phyloP scores from a whole-genome alignment of 2,329 filamentous ascomycete species.

The Microsporum canis region DNA sequence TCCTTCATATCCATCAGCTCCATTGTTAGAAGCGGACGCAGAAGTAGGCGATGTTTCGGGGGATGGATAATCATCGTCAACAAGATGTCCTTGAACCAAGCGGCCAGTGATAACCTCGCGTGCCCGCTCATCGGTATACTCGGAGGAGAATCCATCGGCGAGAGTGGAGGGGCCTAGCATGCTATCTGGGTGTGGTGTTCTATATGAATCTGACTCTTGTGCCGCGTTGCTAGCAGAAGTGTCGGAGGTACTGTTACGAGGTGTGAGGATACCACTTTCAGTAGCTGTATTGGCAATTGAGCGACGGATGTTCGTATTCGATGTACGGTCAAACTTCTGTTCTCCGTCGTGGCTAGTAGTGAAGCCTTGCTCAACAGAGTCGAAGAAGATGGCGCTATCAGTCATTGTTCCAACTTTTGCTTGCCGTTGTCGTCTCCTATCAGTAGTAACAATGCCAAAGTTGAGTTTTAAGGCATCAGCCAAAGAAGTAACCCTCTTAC shows the following conservation, averaged over 20 bases:
- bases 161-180: background rate
- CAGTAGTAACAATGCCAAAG: conserved; percentile 73
- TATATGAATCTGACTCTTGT: background rate
- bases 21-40: conserved; percentile 46
- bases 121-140: conserved; percentile 69
- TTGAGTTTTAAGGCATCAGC: conserved; percentile 94
- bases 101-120: conserved; percentile 85
- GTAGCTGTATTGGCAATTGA: background rate
- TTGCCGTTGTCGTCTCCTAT: conserved; percentile 42
- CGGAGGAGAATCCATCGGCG: conserved; percentile 20
- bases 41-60: conserved; percentile 50
- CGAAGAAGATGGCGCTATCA: conserved; percentile 66
- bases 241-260: background rate
- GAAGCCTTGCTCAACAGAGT: conserved; percentile 42
- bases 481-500: conserved; percentile 90
- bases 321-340: background rate
- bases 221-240: conserved; percentile 2
- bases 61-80: conserved; percentile 84
- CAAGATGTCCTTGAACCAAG: conserved; percentile 85
- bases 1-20: conserved; percentile 37
- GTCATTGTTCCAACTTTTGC: conserved; percentile 49
- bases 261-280: background rate
- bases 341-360: conserved; percentile 14
- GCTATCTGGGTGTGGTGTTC: conserved; percentile 1
- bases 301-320: background rate